Conservation (phyloP, 192 early-diverging fungal species). For the Fimicolochytrium jonesii region DNA sequence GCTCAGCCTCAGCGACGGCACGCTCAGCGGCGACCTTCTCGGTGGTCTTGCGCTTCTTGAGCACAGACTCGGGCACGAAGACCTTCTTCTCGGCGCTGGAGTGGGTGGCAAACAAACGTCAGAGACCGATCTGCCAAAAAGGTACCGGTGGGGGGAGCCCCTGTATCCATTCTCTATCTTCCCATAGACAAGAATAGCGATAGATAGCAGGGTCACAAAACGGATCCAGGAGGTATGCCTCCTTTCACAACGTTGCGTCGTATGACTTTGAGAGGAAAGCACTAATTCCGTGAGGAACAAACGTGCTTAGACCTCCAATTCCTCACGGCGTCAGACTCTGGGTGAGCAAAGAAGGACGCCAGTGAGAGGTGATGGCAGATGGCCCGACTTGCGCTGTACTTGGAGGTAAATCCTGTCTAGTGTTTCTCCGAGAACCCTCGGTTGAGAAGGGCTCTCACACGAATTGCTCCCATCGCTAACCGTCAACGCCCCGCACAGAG, state of each 20-base stretch:
- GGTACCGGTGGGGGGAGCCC: not conserved
- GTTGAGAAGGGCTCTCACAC: not conserved
- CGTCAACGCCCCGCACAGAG: not conserved
- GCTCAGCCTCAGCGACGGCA: slow-evolving; percentile 40
- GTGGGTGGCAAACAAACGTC: not conserved
- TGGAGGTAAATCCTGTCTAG: slow-evolving; percentile 1
- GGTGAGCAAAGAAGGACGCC: not conserved
- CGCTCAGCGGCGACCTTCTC: slow-evolving; percentile 59
- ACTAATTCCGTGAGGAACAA: too few species aligned
- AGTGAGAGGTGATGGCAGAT: slow-evolving; percentile 9
- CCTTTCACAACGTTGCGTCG: slow-evolving; percentile 4
- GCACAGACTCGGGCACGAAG: slow-evolving; percentile 58
- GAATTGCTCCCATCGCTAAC: not conserved
- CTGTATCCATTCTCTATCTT: not conserved
- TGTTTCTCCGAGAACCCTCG: not conserved
- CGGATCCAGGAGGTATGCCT: not conserved
- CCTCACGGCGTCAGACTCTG: not conserved
- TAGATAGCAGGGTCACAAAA: not conserved
- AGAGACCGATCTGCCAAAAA: slow-evolving; percentile 7
- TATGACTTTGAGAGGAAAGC: slow-evolving; percentile 2
- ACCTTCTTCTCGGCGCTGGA: slow-evolving; percentile 20
- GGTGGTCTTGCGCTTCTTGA: slow-evolving; percentile 62
- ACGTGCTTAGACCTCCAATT: not conserved
- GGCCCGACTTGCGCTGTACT: slow-evolving; percentile 6
- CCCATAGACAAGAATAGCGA: not conserved